phyloP scores from a whole-genome alignment of 2,329 filamentous ascomycete genomes.

The Acephala macrosclerotiorum region DNA sequence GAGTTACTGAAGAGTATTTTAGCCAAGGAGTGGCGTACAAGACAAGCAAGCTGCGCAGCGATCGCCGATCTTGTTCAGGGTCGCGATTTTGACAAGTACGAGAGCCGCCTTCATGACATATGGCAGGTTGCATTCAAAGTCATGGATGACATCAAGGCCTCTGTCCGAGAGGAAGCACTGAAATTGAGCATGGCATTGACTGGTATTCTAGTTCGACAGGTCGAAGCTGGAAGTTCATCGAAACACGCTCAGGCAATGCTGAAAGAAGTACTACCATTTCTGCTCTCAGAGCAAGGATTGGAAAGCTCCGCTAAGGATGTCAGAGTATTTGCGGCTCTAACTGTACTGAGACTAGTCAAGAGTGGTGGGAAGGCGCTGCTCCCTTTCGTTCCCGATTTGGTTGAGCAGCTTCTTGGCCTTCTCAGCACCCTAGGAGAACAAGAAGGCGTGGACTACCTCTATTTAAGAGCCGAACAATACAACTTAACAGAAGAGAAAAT shows the following conservation, averaged over 20 bases:
- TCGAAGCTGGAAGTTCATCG: slow-evolving; percentile 78
- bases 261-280: slow-evolving; percentile 85
- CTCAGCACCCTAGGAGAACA: slow-evolving; percentile 84
- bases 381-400: slow-evolving; percentile 81
- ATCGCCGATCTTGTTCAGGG: slow-evolving; percentile 89
- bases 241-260: slow-evolving; percentile 82
- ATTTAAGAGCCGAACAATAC: slow-evolving; percentile 84
- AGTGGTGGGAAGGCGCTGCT: slow-evolving; percentile 81
- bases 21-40: slow-evolving; percentile 90
- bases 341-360: slow-evolving; percentile 88
- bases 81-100: slow-evolving; percentile 77
- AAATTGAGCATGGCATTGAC: slow-evolving; percentile 85
- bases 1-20: slow-evolving; percentile 87
- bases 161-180: slow-evolving; percentile 81
- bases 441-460: slow-evolving; percentile 89
- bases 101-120: slow-evolving; percentile 83
- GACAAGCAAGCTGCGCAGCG: slow-evolving; percentile 90
- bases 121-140: slow-evolving; percentile 90
- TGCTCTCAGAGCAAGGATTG: slow-evolving; percentile 86
- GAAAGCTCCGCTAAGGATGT: slow-evolving; percentile 91
- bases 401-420: slow-evolving; percentile 81
- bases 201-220: slow-evolving; percentile 82
- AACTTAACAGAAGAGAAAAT: slow-evolving; percentile 89
- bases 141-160: slow-evolving; percentile 94
- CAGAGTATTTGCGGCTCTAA: slow-evolving; percentile 81